A percentile compares a stretch with the other conserved stretches of the same genome.
Conservation (phyloP, 495 filamentous ascomycete genomes). For the Rhypophila decipiens region DNA sequence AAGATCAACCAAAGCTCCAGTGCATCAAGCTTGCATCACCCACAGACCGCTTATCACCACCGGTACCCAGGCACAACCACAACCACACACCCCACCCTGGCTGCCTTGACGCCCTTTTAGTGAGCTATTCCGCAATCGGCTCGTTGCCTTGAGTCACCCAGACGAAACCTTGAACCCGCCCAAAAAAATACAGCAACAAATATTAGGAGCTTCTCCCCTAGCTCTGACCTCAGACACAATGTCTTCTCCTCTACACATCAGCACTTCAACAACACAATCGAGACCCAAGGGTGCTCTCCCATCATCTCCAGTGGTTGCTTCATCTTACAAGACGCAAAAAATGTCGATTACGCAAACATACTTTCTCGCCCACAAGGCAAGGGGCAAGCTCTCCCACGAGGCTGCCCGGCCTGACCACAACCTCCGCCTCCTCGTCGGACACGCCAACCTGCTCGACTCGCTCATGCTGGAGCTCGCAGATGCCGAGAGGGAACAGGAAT, state of each 20-base stretch:
- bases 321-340: conserved; percentile 45
- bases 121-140: conserved; percentile 24
- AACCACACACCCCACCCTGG: conserved; percentile 12
- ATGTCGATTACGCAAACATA: conserved; percentile 98
- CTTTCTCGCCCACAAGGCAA: conserved; percentile 92
- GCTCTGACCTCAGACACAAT: conserved; percentile 22
- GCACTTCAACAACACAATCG: conserved; percentile 18
- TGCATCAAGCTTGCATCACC: neutral
- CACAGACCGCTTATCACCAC: neutral
- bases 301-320: conserved; percentile 14
- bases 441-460: conserved; percentile 95
- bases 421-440: conserved; percentile 85
- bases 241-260: conserved; percentile 23
- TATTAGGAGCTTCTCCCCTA: conserved; percentile 5
- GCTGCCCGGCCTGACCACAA: conserved; percentile 88
- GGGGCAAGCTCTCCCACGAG: conserved; percentile 88
- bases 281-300: conserved; percentile 11
- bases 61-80: neutral
- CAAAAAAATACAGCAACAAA: conserved; percentile 17
- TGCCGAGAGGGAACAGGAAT: conserved; percentile 92
- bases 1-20: neutral
- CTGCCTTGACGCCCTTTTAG: conserved; percentile 5
- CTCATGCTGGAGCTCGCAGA: conserved; percentile 93
- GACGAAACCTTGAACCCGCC: conserved; percentile 18
- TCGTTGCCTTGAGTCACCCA: conserved; percentile 25